Base-by-base conservation (phyloP, 2,329 filamentous ascomycete genomes). In the Corniculantispora saksenae region DNA sequence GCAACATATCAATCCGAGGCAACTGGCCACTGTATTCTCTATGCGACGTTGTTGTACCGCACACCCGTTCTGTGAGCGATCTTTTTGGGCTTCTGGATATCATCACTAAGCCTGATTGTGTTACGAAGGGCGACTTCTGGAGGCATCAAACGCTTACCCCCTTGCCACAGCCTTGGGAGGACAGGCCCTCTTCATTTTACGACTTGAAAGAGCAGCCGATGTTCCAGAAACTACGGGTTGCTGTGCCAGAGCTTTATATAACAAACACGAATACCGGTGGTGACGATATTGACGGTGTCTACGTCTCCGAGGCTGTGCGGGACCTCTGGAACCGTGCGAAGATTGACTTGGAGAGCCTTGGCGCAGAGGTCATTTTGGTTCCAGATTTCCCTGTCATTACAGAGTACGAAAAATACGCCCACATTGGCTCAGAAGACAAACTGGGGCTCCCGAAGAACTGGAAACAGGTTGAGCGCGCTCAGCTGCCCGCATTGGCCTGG, bases 1-100 rank as follows among this genome's bases (percentile, higher is more conserved):
- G 82, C 1, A 63, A 83, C 0, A 74, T 87, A 27, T 82, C 82
- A 1, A 79, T 81, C 45, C 76, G 83, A 3, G 84, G 84, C 3
- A 75, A 81, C 10, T 84, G 82, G 79, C 83, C 84, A 13, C 71
- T 86, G 2, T 86, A 83, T 69, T 78, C 82, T 1, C 84, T 82
- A 0, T 85, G 83, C 67, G 84, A 86, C 72, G 80, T 83, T 1
- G 72, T 84, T 0, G 81, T 84, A 0, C 83, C 83, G 1, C 81
- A 84, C 66, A 81, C 83, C 1, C 74, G 83, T 48, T 82, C 78
- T 0, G 74, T 85, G 35, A 68, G 71, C 7, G 84, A 86, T 71
- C 74, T 86, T 73, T 75, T 85, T 23, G 69, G 72, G 1, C 68
- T 87, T 1, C 72, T 86, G 2, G 77, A 83, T 63, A 77, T 83